A percentile compares a stretch with the other conserved stretches of the same genome.
These are phyloP conservation scores for Cyberlindnera euphorbiae DNA, from an alignment of 805 yeast genomes.

Conservation along the genomic window DNA sequence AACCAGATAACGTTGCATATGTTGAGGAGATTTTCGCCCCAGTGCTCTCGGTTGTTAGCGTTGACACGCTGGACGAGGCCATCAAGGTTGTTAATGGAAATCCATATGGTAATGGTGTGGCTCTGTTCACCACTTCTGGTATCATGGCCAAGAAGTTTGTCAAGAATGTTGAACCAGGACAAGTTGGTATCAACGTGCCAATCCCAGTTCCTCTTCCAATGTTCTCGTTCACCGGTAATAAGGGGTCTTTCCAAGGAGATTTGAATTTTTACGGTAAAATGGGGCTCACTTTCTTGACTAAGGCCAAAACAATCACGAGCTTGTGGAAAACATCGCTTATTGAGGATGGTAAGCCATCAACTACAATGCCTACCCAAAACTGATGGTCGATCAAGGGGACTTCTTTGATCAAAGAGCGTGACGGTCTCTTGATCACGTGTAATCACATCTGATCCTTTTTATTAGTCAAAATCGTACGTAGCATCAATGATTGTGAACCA, in stretches of 20 bases:
- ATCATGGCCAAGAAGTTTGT: constrained; percentile 66
- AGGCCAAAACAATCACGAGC: constrained; percentile 69
- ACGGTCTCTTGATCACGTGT: too few species aligned
- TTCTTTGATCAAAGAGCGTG: too few species aligned
- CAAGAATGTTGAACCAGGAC: constrained; percentile 66
- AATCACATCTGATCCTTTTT: too few species aligned
- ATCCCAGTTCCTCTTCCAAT: constrained; percentile 79
- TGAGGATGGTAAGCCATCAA: constrained; percentile 48
- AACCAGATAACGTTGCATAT: constrained; percentile 62
- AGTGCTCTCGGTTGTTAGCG: constrained; percentile 57
- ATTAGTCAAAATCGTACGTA: too few species aligned
- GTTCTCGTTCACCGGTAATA: constrained; percentile 76
- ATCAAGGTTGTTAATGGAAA: constrained; percentile 57
- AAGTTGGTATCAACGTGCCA: constrained; percentile 74
- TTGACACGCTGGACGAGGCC: constrained; percentile 67
- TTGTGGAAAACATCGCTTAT: constrained; percentile 58
- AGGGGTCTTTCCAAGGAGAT: constrained; percentile 73
- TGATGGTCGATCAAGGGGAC: constrained; percentile 15
- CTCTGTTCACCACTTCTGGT: constrained; percentile 67
- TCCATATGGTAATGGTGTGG: constrained; percentile 67
- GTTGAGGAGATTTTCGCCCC: constrained; percentile 77
- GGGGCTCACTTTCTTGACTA: constrained; percentile 68
- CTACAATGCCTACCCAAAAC: constrained; percentile 64
- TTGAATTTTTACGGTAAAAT: constrained; percentile 76
- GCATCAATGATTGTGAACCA: too few species aligned